Base-by-base conservation (phyloP, 805 yeast species). In the Jamesozyma spencerorum region DNA sequence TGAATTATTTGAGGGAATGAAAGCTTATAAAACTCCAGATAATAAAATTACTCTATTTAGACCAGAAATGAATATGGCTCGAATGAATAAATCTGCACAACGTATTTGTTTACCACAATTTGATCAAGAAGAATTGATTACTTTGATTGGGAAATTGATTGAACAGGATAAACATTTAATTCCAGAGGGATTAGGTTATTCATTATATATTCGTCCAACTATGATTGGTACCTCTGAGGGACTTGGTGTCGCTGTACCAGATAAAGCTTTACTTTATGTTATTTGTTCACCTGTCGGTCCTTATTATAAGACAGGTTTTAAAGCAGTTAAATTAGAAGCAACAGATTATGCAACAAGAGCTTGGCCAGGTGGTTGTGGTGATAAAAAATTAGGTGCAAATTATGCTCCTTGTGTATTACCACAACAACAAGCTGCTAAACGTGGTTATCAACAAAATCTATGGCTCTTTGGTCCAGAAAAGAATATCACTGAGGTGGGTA, bases 361-460 rank as follows among this genome's bases (percentile, higher is more conserved):
- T 22, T 90, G 97, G 97, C 97, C 97, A 60, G 95, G 95, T 57
- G 98, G 97, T 64, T 87, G 79, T 54, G 98, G 98, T 66, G 82
- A 90, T 76, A 81, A 77, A 65, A 90, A 90, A 68, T 77, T 90
- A 55, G 98, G 98, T 65, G 97, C 95, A 45, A 90, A 90, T 72
- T 90, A 90, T 60, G 98, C 97, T 34, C 97, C 97, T 47, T 85
- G 96, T 63, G 78, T 88, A 55, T 72, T 75, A 59, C 97, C 97
- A 28, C 96, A 86, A 68, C 70, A 74, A 53, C 81, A 85, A 67
- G 96, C 97, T 38, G 95, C 95, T 41, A 58, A 71, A 18, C 78
- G 87, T 65, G 98, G 98, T 33, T 87, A 78, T 71, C 94, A 85
- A 63, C 97, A 92, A 68, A 88, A 90, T 71, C 70, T 90, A 62